Evolutionary conservation across 139 green algal species (phyloP), one percentile per base, ranked within the genome.

Genomic region (Chlorella vulgaris): DNA sequence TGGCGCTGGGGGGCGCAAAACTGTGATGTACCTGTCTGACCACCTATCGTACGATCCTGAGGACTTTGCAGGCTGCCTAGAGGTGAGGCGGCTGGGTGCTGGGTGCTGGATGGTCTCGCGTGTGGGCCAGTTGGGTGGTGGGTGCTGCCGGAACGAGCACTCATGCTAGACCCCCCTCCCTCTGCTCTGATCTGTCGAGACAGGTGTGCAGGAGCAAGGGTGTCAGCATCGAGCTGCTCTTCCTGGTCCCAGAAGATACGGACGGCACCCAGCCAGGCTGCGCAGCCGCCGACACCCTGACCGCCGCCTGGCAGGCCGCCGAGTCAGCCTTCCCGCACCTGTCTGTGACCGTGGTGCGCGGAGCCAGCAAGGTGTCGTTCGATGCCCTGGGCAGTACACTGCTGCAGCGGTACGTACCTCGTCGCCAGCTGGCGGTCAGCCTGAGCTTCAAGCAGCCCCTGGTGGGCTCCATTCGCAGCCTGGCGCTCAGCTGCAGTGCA

Each of bases 381-480:
- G 19, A 75, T 3, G 36, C 43, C 3, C 40, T 83, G 40, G 78
- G 63, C n/a, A 61, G 61, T n/a, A 70, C 63, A 10, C 69, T 83
- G 40, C 78, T 83, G 69, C 68, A 77, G 61, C 53, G 61, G 63
- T 61, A 33, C 26, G 42, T 29, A 0, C 36, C 13, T 2, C n/a
- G 31, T 36, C 53, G 19, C 7, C 62, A 21, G 29, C 68, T 78
- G 1, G 29, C 47, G 3, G 65, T 83, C 65, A 75, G 31, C 39
- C 65, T 83, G 53, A 33, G 68, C 39, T 83, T 83, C 53, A 58
- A 60, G 38, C 39, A 58, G 53, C 78, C 78, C 3, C 38, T 83
- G n/a, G n/a, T 83, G 38, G 61, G 78, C 65, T 69, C 36, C 63
- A 58, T 83, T 31, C 78, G 78, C 53, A 33, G n/a, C 69, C 39